Evolutionary conservation across 768 basidiomycete genomes (phyloP).

Genomic region (Lactarius evosmus): DNA sequence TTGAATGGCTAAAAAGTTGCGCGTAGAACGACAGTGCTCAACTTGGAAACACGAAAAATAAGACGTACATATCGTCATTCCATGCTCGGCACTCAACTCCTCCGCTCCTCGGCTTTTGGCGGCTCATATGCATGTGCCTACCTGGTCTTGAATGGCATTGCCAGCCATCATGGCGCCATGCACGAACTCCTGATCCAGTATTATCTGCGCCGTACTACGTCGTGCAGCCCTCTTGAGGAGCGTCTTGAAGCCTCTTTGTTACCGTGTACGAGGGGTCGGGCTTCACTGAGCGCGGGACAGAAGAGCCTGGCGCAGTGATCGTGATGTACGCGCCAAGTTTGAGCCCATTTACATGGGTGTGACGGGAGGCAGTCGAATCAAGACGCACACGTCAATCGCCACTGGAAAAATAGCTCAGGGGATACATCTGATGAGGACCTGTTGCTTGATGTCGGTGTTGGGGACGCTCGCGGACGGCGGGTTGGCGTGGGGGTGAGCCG

Average conservation of each 20-base stretch:
- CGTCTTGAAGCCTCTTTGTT: slow-evolving; percentile 54
- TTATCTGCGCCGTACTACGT: slow-evolving; percentile 57
- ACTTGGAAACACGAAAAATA: no score
- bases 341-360: slow-evolving; percentile 23
- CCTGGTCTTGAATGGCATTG: no score
- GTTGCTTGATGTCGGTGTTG: slow-evolving; percentile 8
- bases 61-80: no score
- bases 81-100: no score
- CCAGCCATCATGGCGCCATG: slow-evolving; percentile 64
- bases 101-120: no score
- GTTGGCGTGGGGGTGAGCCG: not conserved
- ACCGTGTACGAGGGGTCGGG: slow-evolving; percentile 47
- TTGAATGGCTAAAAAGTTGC: no score
- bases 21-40: no score
- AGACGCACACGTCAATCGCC: slow-evolving; percentile 29
- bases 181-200: slow-evolving; percentile 70
- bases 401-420: slow-evolving; percentile 28
- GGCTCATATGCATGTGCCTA: no score
- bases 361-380: slow-evolving; percentile 32
- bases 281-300: slow-evolving; percentile 31
- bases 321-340: slow-evolving; percentile 40
- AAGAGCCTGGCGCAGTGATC: slow-evolving; percentile 43
- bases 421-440: slow-evolving; percentile 37
- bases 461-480: not conserved
- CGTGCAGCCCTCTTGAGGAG: slow-evolving; percentile 56